Evolutionary conservation across 1,284 basidiomycete species (phyloP).

Genomic region (Ganoderma boninense): DNA sequence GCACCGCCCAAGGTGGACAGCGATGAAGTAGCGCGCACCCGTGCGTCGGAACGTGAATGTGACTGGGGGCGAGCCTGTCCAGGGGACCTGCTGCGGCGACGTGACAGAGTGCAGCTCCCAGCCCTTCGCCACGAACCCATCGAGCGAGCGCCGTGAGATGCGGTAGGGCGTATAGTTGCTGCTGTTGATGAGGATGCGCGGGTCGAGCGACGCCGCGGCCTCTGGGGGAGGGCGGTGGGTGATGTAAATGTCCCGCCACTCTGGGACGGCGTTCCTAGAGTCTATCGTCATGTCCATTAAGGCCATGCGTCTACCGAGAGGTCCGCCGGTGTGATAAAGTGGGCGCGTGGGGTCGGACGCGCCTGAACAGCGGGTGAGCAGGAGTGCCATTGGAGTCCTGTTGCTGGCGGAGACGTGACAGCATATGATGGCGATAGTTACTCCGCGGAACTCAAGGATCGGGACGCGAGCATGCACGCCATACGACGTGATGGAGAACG

Average conservation of each 20-base stretch:
- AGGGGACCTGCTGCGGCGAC: neutral
- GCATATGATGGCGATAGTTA: neutral
- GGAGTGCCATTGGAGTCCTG: neutral
- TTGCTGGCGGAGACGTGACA: neutral
- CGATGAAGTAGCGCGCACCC: neutral
- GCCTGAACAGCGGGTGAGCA: neutral
- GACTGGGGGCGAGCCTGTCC: neutral
- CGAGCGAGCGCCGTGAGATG: neutral
- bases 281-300: neutral
- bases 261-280: neutral
- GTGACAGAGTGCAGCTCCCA: neutral
- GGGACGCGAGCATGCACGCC: constrained; percentile 11
- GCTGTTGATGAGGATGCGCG: constrained; percentile 5
- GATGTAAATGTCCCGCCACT: constrained; percentile 8
- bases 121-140: neutral
- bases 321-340: neutral
- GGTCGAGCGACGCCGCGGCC: neutral
- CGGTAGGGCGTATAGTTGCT: neutral
- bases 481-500: constrained; percentile 3
- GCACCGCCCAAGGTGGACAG: neutral
- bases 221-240: constrained; percentile 4
- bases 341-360: constrained; percentile 5
- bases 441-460: neutral
- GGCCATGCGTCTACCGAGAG: neutral
- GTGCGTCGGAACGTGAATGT: constrained; percentile 4